Evolutionary conservation across 2,329 filamentous ascomycete species (phyloP).

Genomic region (Fusarium brachygibbosum): DNA sequence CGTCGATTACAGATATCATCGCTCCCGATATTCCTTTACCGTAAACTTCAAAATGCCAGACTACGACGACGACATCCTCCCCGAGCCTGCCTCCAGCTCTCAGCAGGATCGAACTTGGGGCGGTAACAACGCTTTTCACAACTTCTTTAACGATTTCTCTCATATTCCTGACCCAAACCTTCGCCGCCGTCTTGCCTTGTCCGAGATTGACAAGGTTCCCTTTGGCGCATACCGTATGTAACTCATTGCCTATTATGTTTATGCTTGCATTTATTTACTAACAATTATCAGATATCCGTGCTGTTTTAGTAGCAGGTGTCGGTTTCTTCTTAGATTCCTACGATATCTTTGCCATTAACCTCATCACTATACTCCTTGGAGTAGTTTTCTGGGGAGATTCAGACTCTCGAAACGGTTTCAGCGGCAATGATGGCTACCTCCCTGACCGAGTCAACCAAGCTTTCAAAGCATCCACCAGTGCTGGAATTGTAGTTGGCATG

Average conservation of each 20-base stretch:
- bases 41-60: constrained; percentile 50
- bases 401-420: constrained; percentile 60
- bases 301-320: constrained; percentile 81
- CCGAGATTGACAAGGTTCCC: constrained; percentile 83
- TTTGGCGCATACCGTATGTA: constrained; percentile 77
- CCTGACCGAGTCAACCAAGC: constrained; percentile 77
- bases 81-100: constrained; percentile 56
- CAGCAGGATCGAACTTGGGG: constrained; percentile 63
- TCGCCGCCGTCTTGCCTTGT: constrained; percentile 79
- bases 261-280: constrained; percentile 8
- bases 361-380: constrained; percentile 78
- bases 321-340: constrained; percentile 90
- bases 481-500: constrained; percentile 83
- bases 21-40: constrained; percentile 44
- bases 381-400: constrained; percentile 78
- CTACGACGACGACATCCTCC: constrained; percentile 56
- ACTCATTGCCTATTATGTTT: not conserved
- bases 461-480: constrained; percentile 85
- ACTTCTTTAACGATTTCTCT: constrained; percentile 78
- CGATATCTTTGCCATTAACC: constrained; percentile 84
- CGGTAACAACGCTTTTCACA: constrained; percentile 78
- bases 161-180: constrained; percentile 80
- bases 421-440: constrained; percentile 68
- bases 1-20: constrained; percentile 44
- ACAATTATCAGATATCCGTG: constrained; percentile 69